A percentile compares a stretch with the other conserved stretches of the same genome.
These are phyloP conservation scores for Xerocomus spinulosus DNA, from an alignment of 768 basidiomycete species.

Conservation along the genomic window DNA sequence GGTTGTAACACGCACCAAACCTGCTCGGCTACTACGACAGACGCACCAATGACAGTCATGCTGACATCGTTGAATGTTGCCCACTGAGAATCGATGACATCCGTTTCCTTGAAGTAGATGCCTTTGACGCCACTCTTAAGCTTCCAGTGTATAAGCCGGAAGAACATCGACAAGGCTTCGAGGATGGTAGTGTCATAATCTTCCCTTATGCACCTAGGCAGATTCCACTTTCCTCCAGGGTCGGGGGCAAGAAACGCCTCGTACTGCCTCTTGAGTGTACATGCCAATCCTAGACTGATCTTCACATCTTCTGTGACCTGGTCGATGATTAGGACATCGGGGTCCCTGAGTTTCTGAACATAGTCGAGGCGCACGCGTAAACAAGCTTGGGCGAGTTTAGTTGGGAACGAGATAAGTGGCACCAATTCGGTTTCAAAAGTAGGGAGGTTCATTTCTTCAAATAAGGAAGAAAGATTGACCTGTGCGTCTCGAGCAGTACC, in stretches of 20 bases:
- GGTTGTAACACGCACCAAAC: slow-evolving; percentile 62
- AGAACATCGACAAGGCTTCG: slow-evolving; percentile 84
- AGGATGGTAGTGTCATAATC: slow-evolving; percentile 89
- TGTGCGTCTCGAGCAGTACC: slow-evolving; percentile 83
- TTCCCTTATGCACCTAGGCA: slow-evolving; percentile 83
- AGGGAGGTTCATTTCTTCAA: slow-evolving; percentile 87
- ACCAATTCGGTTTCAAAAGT: slow-evolving; percentile 86
- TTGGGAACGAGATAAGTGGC: slow-evolving; percentile 93
- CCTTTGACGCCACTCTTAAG: slow-evolving; percentile 88
- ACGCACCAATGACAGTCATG: slow-evolving; percentile 80
- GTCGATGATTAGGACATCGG: slow-evolving; percentile 86
- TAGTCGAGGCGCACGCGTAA: slow-evolving; percentile 87
- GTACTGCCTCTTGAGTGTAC: slow-evolving; percentile 93
- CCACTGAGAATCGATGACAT: slow-evolving; percentile 96
- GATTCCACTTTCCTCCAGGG: slow-evolving; percentile 79
- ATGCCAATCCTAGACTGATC: slow-evolving; percentile 85
- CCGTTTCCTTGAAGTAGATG: slow-evolving; percentile 96
- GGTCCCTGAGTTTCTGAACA: slow-evolving; percentile 82
- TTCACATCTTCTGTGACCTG: slow-evolving; percentile 93
- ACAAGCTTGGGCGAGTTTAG: slow-evolving; percentile 87
- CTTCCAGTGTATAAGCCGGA: slow-evolving; percentile 93
- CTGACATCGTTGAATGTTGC: slow-evolving; percentile 92
- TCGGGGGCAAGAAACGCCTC: slow-evolving; percentile 88
- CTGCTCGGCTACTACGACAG: slow-evolving; percentile 89
- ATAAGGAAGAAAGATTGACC: slow-evolving; percentile 68